Base-by-base conservation (phyloP, 75 land plant genomes). In the Pinus albicaulis region DNA sequence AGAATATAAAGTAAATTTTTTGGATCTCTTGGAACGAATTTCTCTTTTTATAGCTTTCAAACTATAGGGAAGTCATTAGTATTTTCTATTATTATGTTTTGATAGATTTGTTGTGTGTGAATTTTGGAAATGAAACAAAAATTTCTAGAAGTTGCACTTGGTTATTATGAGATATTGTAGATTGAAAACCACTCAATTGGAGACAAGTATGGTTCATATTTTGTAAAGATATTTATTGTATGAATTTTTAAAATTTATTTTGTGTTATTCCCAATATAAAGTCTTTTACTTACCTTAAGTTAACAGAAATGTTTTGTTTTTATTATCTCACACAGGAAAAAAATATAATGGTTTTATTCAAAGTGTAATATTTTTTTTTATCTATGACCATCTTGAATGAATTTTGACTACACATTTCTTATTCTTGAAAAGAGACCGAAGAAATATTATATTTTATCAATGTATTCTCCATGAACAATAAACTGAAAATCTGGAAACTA, bases 101-200 rank as follows among this genome's bases (percentile, higher is more conserved):
- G 15, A 38, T 65, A 97, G 99, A 98, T 75, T 97, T 75, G 95
- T 82, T 95, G 94, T 89, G 99, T 98, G 55, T 89, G 98, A 69
- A 91, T 97, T 60, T 73, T 97, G 76, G 99, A 97, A 77, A 76
- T 93, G 17, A 97, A 97, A 82, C 84, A 95, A 73, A 97, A 92
- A 74, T 97, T 97, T 87, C 84, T 97, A 74, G 99, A 97, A 89
- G 99, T 98, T 73, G 99, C 99, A 65, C 82, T 97, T 25, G 93
- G 99, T 11, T 97, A 97, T 80, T 97, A 97, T 82, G 98, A 86
- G 80, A 84, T 97, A 36, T 97, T 98, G 6, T 98, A 97, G 73
- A 88, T 97, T 75, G 98, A 97, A 78, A 87, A 97, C 81, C 85
- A 98, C 20, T 90, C 94, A 76, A 92, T 97, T 79, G 95, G 98